These are phyloP conservation scores for Vanrija sp. DNA, from an alignment of 1,284 basidiomycete species.

Conservation along the genomic window DNA sequence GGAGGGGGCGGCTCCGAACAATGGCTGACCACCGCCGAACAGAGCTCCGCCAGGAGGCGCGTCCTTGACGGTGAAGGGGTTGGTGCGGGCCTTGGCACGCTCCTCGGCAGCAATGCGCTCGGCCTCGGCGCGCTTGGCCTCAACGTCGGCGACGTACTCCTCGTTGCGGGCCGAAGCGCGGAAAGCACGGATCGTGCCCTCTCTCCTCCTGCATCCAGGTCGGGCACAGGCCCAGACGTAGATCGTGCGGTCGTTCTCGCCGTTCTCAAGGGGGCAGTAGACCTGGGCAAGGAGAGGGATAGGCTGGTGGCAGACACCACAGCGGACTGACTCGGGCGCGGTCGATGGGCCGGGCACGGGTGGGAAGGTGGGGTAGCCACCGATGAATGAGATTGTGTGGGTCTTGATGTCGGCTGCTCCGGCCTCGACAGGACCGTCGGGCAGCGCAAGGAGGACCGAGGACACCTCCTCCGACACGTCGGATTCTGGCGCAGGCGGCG, in stretches of 20 bases:
- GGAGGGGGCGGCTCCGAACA: constrained; percentile 27
- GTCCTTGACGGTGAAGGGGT: constrained; percentile 43
- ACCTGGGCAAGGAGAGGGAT: constrained; percentile 49
- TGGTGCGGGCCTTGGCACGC: constrained; percentile 38
- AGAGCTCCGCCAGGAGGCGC: constrained; percentile 5
- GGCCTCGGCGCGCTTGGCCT: constrained; percentile 33
- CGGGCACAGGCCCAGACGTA: constrained; percentile 47
- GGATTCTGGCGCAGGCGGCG: neutral
- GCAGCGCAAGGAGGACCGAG: constrained; percentile 45
- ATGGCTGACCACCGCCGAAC: constrained; percentile 31
- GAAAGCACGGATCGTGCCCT: constrained; percentile 47
- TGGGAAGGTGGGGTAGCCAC: constrained; percentile 48
- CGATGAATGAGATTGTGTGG: constrained; percentile 40
- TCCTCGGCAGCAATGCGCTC: constrained; percentile 34
- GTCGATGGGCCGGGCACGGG: constrained; percentile 17
- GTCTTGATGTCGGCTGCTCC: constrained; percentile 25
- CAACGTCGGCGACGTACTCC: constrained; percentile 45
- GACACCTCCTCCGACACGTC: constrained; percentile 17
- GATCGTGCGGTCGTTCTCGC: constrained; percentile 48
- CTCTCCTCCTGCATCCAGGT: constrained; percentile 39
- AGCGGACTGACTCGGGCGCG: constrained; percentile 28
- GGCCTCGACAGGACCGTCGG: constrained; percentile 41
- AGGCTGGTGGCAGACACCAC: constrained; percentile 35
- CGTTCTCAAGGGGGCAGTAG: constrained; percentile 48
- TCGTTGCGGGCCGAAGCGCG: constrained; percentile 47